Percentiles rank a stretch among this genome's conserved stretches.
Evolutionary conservation across 176 grass and related monocot species (phyloP).

Genomic region (Poa annua): DNA sequence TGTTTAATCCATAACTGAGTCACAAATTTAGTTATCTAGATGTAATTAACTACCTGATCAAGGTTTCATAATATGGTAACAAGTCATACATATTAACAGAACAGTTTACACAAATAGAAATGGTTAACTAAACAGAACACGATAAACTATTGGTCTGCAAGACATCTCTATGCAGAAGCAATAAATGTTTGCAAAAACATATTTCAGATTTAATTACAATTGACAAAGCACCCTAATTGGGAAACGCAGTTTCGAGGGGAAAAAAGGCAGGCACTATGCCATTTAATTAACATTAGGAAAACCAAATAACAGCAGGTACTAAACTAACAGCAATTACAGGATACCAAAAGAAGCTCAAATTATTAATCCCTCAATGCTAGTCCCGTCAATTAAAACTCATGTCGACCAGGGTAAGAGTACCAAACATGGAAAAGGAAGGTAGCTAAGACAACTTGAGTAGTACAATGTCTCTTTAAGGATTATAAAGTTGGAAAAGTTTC

Average conservation of each 20-base stretch:
- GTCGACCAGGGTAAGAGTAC: not conserved
- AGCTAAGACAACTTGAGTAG: not conserved
- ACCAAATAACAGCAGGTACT: not conserved
- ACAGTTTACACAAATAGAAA: conserved; percentile 23
- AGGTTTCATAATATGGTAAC: conserved; percentile 17
- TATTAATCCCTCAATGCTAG: not conserved
- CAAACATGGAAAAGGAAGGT: conserved; percentile 8
- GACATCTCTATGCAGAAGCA: not conserved
- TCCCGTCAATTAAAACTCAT: conserved; percentile 1
- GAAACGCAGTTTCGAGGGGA: not conserved
- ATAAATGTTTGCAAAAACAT: not conserved
- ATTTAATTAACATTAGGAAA: not conserved
- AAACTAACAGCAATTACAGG: conserved; percentile 21
- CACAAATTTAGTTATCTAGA: not conserved
- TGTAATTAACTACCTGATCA: conserved; percentile 3
- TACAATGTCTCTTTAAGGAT: conserved; percentile 2
- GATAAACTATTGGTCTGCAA: not conserved
- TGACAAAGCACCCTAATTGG: conserved; percentile 9
- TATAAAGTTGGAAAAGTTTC: not conserved
- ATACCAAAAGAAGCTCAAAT: not conserved
- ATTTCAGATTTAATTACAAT: not conserved
- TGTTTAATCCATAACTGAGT: not conserved
- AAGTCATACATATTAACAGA: not conserved
- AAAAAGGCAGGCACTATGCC: conserved; percentile 9
- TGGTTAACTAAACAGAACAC: not conserved